These are phyloP conservation scores for Exophiala lecanii-corni DNA, from an alignment of 2,329 filamentous ascomycete genomes.

Conservation along the genomic window DNA sequence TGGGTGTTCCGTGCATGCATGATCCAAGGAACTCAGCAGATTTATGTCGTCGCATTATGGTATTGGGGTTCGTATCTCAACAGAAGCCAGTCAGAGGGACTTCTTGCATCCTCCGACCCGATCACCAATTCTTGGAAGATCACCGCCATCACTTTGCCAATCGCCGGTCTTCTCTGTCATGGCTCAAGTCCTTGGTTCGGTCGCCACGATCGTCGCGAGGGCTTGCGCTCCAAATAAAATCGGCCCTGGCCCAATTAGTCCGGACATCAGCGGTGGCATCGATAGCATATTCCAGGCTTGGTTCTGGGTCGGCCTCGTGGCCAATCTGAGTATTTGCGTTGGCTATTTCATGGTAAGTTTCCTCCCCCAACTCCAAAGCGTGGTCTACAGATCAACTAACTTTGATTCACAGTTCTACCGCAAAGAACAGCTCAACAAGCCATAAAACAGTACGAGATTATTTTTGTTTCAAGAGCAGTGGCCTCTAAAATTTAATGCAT, in stretches of 20 bases:
- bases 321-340: slow-evolving; percentile 56
- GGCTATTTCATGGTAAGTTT: slow-evolving; percentile 48
- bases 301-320: slow-evolving; percentile 58
- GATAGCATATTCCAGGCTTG: slow-evolving; percentile 46
- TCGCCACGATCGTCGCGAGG: slow-evolving; percentile 58
- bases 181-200: slow-evolving; percentile 58
- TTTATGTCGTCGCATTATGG: slow-evolving; percentile 62
- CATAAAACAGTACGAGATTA: slow-evolving; percentile 17
- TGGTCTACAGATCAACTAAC: too few species aligned
- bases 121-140: slow-evolving; percentile 43
- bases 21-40: slow-evolving; percentile 63
- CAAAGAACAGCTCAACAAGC: slow-evolving; percentile 43
- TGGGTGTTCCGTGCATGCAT: slow-evolving; percentile 65
- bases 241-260: slow-evolving; percentile 59
- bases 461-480: background rate
- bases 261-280: slow-evolving; percentile 52
- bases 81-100: slow-evolving; percentile 39
- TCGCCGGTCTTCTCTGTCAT: slow-evolving; percentile 56
- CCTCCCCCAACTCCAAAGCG: too few species aligned
- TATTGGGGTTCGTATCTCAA: slow-evolving; percentile 60
- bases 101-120: slow-evolving; percentile 30
- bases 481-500: too few species aligned
- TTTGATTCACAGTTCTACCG: slow-evolving; percentile 40
- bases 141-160: slow-evolving; percentile 53
- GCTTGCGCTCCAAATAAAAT: slow-evolving; percentile 57